Percentiles rank a stretch among this genome's conserved stretches.
Evolutionary conservation across 2,329 filamentous ascomycete species (phyloP).

Genomic region (Myotisia sp.): DNA sequence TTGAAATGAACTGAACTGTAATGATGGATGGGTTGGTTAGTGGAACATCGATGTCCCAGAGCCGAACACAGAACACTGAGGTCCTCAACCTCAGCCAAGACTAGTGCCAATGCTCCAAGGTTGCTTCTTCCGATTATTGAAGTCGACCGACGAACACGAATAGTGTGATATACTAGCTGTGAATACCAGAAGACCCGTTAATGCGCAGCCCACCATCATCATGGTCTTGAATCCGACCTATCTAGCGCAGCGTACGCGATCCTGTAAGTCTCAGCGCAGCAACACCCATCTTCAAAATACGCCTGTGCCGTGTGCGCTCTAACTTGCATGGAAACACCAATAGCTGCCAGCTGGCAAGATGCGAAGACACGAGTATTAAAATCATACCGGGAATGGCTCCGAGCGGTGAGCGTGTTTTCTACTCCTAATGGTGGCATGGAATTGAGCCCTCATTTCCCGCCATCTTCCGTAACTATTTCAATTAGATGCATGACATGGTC

Average conservation of each 20-base stretch:
- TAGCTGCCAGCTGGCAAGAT: slow-evolving; percentile 80
- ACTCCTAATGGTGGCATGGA: neutral
- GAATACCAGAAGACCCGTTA: neutral
- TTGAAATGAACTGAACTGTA: no score
- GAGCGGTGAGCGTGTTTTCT: slow-evolving; percentile 58
- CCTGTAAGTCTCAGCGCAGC: slow-evolving; percentile 48
- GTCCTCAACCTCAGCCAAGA: neutral
- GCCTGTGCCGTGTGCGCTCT: no score
- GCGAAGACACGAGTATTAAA: slow-evolving; percentile 74
- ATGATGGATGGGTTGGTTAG: no score
- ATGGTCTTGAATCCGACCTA: slow-evolving; percentile 91
- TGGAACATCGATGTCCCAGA: no score
- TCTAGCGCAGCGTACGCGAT: slow-evolving; percentile 66
- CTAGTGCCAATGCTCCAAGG: no score
- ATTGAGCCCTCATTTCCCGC: neutral
- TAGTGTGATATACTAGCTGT: neutral
- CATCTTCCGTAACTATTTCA: neutral
- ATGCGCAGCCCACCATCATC: slow-evolving; percentile 19
- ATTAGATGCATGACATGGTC: neutral
- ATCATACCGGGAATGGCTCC: slow-evolving; percentile 89
- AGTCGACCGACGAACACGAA: no score
- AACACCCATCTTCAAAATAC: slow-evolving; percentile 1
- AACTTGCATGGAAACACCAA: no score
- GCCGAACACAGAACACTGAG: no score
- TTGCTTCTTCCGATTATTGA: no score